A percentile compares a stretch with the other conserved stretches of the same genome.
Conservation (phyloP, 2,329 filamentous ascomycete genomes). For the Gaeumannomyces tritici region DNA sequence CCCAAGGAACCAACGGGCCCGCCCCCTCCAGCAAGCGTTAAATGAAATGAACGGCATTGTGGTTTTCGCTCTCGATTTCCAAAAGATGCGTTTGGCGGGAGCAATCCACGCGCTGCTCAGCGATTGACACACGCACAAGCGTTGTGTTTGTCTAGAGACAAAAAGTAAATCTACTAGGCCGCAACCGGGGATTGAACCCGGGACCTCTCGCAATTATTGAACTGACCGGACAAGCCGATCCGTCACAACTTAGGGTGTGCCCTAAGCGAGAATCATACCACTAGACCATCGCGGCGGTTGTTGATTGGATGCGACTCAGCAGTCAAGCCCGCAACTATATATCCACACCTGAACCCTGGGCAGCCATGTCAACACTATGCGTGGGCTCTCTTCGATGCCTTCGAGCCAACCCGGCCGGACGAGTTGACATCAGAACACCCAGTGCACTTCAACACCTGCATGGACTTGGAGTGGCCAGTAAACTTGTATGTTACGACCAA, state of each 20-base stretch:
- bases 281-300: background rate
- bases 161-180: background rate
- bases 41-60: too few species aligned
- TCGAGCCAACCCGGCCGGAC: too few species aligned
- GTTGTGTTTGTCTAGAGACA: too few species aligned
- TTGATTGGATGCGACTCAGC: background rate
- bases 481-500: background rate
- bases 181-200: conserved; percentile 3
- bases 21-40: background rate
- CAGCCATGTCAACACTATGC: too few species aligned
- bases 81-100: too few species aligned
- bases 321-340: background rate
- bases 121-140: too few species aligned
- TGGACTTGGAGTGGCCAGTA: background rate
- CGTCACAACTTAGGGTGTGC: background rate
- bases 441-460: background rate
- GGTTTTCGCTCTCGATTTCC: too few species aligned
- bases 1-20: background rate
- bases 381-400: too few species aligned
- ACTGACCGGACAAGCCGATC: background rate
- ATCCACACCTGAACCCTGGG: too few species aligned
- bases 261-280: background rate
- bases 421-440: background rate
- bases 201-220: conserved; percentile 4
- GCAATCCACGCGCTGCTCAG: too few species aligned